Conservation (phyloP, 208 protist genomes). For the Leishmania guyanensis region DNA sequence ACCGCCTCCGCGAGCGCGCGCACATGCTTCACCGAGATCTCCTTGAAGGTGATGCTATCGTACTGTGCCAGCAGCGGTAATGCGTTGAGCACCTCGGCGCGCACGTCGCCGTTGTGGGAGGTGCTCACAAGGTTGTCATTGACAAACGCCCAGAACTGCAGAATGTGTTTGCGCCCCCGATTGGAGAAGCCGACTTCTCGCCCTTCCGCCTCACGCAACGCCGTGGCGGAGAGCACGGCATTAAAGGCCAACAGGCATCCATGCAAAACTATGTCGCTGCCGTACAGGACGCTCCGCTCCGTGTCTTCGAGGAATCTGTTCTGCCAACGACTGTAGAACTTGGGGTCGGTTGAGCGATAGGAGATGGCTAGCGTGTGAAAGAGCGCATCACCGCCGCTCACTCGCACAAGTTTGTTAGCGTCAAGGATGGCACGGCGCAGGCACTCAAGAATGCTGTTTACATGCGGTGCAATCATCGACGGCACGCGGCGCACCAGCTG, state of each 20-base stretch:
- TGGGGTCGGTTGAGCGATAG: conserved; percentile 61
- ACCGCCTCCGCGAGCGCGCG: conserved; percentile 40
- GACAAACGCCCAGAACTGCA: conserved; percentile 66
- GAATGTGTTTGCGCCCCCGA: conserved; percentile 34
- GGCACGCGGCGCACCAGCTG: conserved; percentile 76
- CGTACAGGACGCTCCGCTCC: conserved; percentile 43
- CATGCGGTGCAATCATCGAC: conserved; percentile 51
- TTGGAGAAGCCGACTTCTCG: conserved; percentile 48
- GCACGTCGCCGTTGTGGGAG: conserved; percentile 35
- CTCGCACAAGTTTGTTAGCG: conserved; percentile 42
- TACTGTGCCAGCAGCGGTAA: conserved; percentile 79
- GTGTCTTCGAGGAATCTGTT: conserved; percentile 64
- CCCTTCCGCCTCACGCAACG: conserved; percentile 35
- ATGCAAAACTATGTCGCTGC: conserved; percentile 43
- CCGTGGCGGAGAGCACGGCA: conserved; percentile 67
- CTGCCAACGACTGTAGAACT: conserved; percentile 60
- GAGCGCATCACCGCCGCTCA: conserved; percentile 49
- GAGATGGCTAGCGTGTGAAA: conserved; percentile 59
- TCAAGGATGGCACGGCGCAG: conserved; percentile 61
- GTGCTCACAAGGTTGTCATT: conserved; percentile 43
- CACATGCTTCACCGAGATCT: conserved; percentile 50
- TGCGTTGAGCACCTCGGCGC: conserved; percentile 54
- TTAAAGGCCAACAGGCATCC: conserved; percentile 75
- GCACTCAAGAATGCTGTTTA: conserved; percentile 62
- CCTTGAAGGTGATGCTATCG: conserved; percentile 66